Conservation (phyloP, 73 alveolate species). For the Paramecium sonneborni region DNA sequence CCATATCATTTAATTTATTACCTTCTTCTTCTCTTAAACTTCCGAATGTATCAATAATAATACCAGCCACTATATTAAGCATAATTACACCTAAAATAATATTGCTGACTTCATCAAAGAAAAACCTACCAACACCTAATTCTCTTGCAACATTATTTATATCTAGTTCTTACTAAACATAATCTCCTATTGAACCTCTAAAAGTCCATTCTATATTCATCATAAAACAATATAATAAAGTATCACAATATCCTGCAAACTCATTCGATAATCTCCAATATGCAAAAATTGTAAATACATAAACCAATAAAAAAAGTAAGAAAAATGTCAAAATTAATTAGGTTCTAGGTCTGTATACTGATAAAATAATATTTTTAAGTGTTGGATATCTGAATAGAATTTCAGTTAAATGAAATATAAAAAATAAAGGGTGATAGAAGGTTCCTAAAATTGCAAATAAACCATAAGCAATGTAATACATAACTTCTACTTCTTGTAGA, state of each 20-base stretch:
- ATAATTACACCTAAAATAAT: conserved; percentile 87
- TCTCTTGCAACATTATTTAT: conserved; percentile 63
- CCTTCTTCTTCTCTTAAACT: conserved; percentile 91
- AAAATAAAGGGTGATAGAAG: conserved; percentile 82
- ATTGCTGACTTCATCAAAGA: conserved; percentile 89
- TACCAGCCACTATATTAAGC: conserved; percentile 96
- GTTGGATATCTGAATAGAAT: conserved; percentile 84
- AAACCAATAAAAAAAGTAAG: conserved; percentile 86
- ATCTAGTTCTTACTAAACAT: background rate
- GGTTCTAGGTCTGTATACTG: conserved; percentile 87
- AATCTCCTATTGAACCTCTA: conserved; percentile 70
- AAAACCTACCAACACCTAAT: conserved; percentile 79
- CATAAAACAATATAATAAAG: conserved; percentile 83
- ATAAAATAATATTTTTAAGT: conserved; percentile 87
- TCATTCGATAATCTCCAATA: conserved; percentile 80
- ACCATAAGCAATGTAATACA: conserved; percentile 83
- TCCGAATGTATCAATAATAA: conserved; percentile 97
- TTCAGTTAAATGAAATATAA: conserved; percentile 89
- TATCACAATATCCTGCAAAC: conserved; percentile 87
- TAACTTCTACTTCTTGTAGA: conserved; percentile 70
- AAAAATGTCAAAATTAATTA: conserved; percentile 88
- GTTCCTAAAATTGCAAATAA: conserved; percentile 90
- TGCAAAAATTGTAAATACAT: conserved; percentile 86
- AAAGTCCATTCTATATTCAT: conserved; percentile 86
- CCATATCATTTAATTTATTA: conserved; percentile 85